phyloP scores from a whole-genome alignment of 164 flowering plant species.

The Hamamelis virginiana region DNA sequence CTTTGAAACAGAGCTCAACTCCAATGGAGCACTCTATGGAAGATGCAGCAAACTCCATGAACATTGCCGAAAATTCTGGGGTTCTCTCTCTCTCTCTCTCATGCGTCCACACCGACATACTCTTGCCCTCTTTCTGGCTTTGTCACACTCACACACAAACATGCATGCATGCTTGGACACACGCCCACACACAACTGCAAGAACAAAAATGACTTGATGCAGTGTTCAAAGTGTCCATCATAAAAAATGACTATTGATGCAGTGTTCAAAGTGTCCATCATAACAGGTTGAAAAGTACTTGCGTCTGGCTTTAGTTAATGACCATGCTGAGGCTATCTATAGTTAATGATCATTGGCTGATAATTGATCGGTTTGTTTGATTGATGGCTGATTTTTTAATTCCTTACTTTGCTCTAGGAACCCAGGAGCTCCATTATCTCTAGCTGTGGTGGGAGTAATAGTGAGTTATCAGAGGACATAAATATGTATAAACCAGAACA shows the following conservation, averaged over 20 bases:
- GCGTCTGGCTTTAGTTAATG: too few species aligned
- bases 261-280: too few species aligned
- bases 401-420: conserved; percentile 23
- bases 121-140: too few species aligned
- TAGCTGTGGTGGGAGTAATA: conserved; percentile 15
- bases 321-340: neutral
- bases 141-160: neutral
- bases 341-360: neutral
- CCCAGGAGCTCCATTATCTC: conserved; percentile 37
- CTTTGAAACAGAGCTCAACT: conserved; percentile 25
- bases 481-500: conserved; percentile 48
- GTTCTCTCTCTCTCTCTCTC: neutral
- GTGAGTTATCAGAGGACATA: conserved; percentile 40
- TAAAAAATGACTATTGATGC: too few species aligned
- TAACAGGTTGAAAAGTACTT: too few species aligned
- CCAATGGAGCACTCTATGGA: conserved; percentile 15
- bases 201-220: too few species aligned
- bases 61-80: too few species aligned
- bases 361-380: neutral
- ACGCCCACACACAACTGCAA: too few species aligned
- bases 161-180: neutral
- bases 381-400: too few species aligned
- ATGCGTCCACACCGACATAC: too few species aligned
- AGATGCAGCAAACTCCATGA: conserved; percentile 7
- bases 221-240: too few species aligned